Conservation (phyloP, 2,329 filamentous ascomycete species). For the Aspergillaceae sp. region DNA sequence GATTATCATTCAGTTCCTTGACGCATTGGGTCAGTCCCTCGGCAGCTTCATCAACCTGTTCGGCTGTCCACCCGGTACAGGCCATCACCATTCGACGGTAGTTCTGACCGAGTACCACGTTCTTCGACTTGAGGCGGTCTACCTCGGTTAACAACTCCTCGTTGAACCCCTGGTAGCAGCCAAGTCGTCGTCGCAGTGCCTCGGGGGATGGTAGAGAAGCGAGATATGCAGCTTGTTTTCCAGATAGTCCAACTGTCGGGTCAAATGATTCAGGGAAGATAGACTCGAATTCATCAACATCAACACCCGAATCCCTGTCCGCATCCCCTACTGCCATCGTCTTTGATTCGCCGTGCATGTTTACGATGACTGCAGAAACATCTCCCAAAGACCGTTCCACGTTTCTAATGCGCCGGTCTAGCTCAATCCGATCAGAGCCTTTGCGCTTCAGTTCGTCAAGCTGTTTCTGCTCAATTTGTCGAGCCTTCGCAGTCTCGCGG, state of each 20-base stretch:
- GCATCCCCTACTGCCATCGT: slow-evolving; percentile 41
- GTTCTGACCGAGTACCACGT: slow-evolving; percentile 74
- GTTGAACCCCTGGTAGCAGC: slow-evolving; percentile 63
- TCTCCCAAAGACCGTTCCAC: slow-evolving; percentile 65
- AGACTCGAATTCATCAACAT: slow-evolving; percentile 25
- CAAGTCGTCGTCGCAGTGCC: slow-evolving; percentile 58
- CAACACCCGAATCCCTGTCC: slow-evolving; percentile 34
- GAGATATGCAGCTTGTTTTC: slow-evolving; percentile 36
- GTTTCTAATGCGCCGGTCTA: slow-evolving; percentile 65
- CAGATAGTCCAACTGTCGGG: slow-evolving; percentile 33
- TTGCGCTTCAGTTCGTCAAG: slow-evolving; percentile 63
- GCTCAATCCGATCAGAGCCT: slow-evolving; percentile 55
- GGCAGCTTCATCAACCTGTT: slow-evolving; percentile 69
- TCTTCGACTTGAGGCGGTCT: slow-evolving; percentile 64
- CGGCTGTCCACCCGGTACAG: slow-evolving; percentile 71
- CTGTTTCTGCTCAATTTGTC: slow-evolving; percentile 66
- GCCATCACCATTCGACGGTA: slow-evolving; percentile 82
- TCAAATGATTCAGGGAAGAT: slow-evolving; percentile 33
- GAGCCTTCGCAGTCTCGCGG: slow-evolving; percentile 66
- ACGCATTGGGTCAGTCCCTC: slow-evolving; percentile 76
- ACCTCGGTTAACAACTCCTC: slow-evolving; percentile 59
- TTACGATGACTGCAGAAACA: slow-evolving; percentile 50
- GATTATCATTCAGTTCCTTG: slow-evolving; percentile 62
- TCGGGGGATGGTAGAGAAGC: slow-evolving; percentile 50
- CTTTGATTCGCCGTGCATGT: slow-evolving; percentile 40